These are phyloP conservation scores for Hypomontagnella monticulosa DNA, from an alignment of 495 filamentous ascomycete species.

Conservation along the genomic window DNA sequence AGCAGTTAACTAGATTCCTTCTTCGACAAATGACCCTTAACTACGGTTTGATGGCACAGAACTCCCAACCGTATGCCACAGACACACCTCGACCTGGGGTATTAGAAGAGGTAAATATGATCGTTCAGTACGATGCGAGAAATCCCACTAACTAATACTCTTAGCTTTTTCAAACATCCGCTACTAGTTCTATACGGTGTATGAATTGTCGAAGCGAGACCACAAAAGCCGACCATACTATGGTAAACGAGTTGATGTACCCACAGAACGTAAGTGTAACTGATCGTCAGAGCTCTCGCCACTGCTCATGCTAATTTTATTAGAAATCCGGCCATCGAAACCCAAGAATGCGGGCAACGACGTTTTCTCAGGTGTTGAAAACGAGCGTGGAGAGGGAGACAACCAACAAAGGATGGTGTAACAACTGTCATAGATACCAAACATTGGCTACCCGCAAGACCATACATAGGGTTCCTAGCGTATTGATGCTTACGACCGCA, in stretches of 20 bases:
- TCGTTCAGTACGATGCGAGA: neutral
- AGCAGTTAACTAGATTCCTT: slow-evolving; percentile 79
- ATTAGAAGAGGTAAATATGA: slow-evolving; percentile 43
- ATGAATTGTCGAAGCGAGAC: slow-evolving; percentile 84
- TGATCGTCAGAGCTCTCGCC: slow-evolving; percentile 22
- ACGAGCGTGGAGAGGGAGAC: slow-evolving; percentile 86
- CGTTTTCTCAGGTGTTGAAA: slow-evolving; percentile 85
- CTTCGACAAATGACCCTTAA: slow-evolving; percentile 76
- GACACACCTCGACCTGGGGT: slow-evolving; percentile 24
- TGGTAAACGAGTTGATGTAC: slow-evolving; percentile 87
- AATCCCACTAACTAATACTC: neutral
- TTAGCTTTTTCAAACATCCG: slow-evolving; percentile 51
- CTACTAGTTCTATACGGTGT: slow-evolving; percentile 73
- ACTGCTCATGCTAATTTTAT: slow-evolving; percentile 24
- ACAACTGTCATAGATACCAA: slow-evolving; percentile 85
- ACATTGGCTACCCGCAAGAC: slow-evolving; percentile 80
- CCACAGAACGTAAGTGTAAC: slow-evolving; percentile 62
- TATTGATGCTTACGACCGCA: slow-evolving; percentile 85
- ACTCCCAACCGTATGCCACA: slow-evolving; percentile 45
- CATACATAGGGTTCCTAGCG: slow-evolving; percentile 78
- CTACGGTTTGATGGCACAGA: slow-evolving; percentile 69
- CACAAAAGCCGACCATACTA: slow-evolving; percentile 70
- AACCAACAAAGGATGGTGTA: slow-evolving; percentile 87
- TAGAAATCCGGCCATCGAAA: slow-evolving; percentile 60
- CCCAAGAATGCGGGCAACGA: slow-evolving; percentile 61